phyloP scores from a whole-genome alignment of 345 rosid genomes.

The Syzygium jambos region DNA sequence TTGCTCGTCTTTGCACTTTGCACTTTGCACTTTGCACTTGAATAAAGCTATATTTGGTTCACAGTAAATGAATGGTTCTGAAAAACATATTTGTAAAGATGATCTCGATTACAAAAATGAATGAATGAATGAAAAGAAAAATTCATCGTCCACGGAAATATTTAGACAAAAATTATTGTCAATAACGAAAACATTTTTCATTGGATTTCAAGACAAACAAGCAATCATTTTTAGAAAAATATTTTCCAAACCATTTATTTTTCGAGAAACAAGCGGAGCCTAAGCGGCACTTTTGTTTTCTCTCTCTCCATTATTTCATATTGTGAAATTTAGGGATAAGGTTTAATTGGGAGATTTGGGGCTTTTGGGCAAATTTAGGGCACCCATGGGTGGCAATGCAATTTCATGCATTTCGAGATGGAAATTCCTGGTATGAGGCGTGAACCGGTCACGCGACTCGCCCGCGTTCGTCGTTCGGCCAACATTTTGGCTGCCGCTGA shows the following conservation, averaged over 20 bases:
- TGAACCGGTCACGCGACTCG: neutral
- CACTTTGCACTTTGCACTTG: neutral
- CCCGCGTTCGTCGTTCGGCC: neutral
- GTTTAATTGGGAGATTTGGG: neutral
- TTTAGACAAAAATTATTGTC: neutral
- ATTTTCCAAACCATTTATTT: too few species aligned
- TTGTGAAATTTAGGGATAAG: too few species aligned
- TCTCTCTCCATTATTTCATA: too few species aligned
- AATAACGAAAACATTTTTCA: too few species aligned
- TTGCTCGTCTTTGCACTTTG: neutral
- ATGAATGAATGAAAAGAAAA: neutral
- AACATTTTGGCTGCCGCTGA: neutral
- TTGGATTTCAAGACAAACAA: too few species aligned
- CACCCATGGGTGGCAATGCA: neutral
- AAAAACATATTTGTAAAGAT: neutral
- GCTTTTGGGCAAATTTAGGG: neutral
- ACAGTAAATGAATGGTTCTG: neutral
- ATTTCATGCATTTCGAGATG: neutral
- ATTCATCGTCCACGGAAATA: fast-evolving
- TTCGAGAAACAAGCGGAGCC: too few species aligned
- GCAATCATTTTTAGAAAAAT: too few species aligned
- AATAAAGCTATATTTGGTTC: neutral
- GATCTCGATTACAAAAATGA: neutral
- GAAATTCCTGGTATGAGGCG: neutral
- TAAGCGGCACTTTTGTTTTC: too few species aligned